Evolutionary conservation across 2,329 filamentous ascomycete genomes (phyloP).

Genomic region (Ophiostoma triangulosporum): DNA sequence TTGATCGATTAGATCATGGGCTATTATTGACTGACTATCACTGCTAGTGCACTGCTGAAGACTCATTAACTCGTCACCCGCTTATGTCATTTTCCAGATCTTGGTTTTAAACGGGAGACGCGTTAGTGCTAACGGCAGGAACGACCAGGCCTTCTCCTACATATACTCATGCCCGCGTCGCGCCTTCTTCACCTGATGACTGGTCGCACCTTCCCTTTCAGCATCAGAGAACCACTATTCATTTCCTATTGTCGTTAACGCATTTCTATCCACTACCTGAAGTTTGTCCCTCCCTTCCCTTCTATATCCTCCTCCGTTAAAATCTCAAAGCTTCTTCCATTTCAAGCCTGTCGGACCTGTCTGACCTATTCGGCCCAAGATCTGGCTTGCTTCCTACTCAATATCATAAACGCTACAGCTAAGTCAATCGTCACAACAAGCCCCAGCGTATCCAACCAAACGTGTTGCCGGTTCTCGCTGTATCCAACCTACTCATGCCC

Average conservation of each 20-base stretch:
- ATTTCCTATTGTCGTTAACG: neutral
- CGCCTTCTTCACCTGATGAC: neutral
- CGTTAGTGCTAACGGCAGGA: neutral
- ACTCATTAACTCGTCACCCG: neutral
- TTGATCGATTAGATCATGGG: too few species aligned
- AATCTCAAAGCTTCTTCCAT: too few species aligned
- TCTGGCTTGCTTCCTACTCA: too few species aligned
- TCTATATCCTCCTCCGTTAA: neutral
- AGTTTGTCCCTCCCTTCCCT: neutral
- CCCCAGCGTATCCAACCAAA: too few species aligned
- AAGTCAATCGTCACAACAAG: too few species aligned
- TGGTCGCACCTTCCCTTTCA: neutral
- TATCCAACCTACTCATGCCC: neutral
- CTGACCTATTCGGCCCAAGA: too few species aligned
- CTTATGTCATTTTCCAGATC: conserved; percentile 1
- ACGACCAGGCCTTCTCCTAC: neutral
- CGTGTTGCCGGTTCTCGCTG: too few species aligned
- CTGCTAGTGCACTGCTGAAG: neutral
- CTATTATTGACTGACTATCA: too few species aligned
- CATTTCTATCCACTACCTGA: too few species aligned
- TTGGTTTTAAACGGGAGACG: neutral
- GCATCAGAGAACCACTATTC: neutral
- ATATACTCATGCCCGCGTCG: neutral
- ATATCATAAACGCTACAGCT: too few species aligned
- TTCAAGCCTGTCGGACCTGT: too few species aligned